Evolutionary conservation across 331 rosid species (phyloP), one percentile per base, ranked within the genome.

Genomic region (Rosa hybrid): DNA sequence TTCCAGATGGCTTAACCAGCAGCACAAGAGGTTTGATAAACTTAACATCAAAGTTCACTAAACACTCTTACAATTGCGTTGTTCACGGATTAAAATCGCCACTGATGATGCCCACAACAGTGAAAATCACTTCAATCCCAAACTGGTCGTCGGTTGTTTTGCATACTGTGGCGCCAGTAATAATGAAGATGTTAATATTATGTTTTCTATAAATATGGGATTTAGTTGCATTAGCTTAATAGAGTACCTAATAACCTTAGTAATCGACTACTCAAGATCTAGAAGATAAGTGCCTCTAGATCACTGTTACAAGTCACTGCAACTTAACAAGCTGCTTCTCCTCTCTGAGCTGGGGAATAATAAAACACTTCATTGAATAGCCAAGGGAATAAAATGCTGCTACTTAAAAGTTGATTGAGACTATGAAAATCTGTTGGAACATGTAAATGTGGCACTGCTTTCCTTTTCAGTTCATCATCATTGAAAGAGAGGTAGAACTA

Each of bases 391-490:
- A 57, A 75, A 77, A 77, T 65, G 80, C 84, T 41, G 9, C 57
- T 53, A 62, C 60, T 27, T 39, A 72, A 77, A 77, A 72, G 77
- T 38, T 72, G 81, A 65, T 25, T 20, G 77, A 68, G 77, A 82
- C 79, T 70, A 53, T 72, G 70, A 80, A 57, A 80, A 75, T 68
- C 62, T 62, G 78, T 77, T 65, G 51, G 73, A 74, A 39, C 79
- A 77, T 75, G 69, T 48, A 78, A 79, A 81, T 56, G 72, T 51
- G 87, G 53, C 51, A 51, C 57, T 21, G 38, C 65, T 84, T 81
- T 81, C 78, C 50, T 76, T 72, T 78, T 72, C 53, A 53, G 12
- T 76, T 83, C 78, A 81, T 80, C 74, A 62, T 75, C 77, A 45
- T 74, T 72, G 80, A 54, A 78, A 76, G 76, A 60, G 63, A 78